Base-by-base conservation (phyloP, 1,139 yeast species). In the Suhomyces wounanorum region DNA sequence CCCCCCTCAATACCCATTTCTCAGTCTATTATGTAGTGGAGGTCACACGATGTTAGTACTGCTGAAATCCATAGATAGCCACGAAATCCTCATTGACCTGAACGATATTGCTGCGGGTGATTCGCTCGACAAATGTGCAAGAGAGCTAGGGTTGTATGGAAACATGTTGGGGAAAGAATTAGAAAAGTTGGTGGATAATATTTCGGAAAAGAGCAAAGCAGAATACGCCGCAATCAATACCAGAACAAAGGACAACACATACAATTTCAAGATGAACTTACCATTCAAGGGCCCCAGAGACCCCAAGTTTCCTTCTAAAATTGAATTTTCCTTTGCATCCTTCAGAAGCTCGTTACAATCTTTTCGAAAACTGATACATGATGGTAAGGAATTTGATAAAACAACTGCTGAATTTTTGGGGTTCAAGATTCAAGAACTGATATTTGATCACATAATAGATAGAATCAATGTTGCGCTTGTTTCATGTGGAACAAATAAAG, bases 31-130 rank as follows among this genome's bases (percentile, higher is more conserved):
- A 35, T 94, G 87, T 16, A 86, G 96, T 60, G 99, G 99, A 0
- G 99, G 99, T 0, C 99, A 94, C 62, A 91, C 99, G 0, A 84
- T 91, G 84, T 72, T 92, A 33, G 96, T 94, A 0, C 72, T 82
- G 8, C 87, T 92, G 57, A 71, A 68, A 38, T 72, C 86, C 11
- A 60, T 89, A 1, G 58, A 76, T 0, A 77, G 85, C 2, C 99
- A 94, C 68, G 83, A 82, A 53, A 80, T 94, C 1, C 62, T 95
- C 6, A 83, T 87, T 10, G 80, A 91, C 60, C 88, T 96, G 0
- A 70, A 83, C 28, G 99, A 94, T 63, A 89, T 91, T 26, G 97
- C 99, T 0, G 87, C 88, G 5, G 99, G 99, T 0, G 97, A 94
- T 65, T 87, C 96, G 1, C 69, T 94, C 23, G 99, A 94, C 67